These are phyloP conservation scores for Cordyceps pruinosa DNA, from an alignment of 2,329 filamentous ascomycete genomes.

Conservation along the genomic window DNA sequence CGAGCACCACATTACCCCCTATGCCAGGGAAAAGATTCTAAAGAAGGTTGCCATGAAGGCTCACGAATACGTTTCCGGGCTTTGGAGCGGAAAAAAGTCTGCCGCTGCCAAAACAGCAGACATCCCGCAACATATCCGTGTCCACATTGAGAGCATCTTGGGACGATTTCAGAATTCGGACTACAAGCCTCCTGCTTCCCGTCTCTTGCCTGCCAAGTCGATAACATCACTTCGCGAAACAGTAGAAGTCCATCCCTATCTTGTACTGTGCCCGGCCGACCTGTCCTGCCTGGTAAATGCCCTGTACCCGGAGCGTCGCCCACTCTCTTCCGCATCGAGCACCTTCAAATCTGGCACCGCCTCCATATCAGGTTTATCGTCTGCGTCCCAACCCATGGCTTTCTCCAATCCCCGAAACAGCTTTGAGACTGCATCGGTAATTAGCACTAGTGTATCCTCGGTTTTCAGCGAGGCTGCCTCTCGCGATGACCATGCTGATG, in stretches of 20 bases:
- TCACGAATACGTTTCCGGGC: conserved; percentile 71
- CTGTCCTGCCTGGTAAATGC: conserved; percentile 74
- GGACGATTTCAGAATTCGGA: conserved; percentile 52
- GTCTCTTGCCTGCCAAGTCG: conserved; percentile 63
- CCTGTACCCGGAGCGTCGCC: conserved; percentile 69
- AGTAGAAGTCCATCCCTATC: conserved; percentile 70
- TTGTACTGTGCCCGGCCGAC: conserved; percentile 74
- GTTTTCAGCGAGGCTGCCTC: conserved; percentile 64
- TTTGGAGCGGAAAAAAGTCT: conserved; percentile 61
- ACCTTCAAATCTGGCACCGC: conserved; percentile 60
- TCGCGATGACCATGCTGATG: conserved; percentile 55
- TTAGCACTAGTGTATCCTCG: conserved; percentile 67
- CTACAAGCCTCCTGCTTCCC: conserved; percentile 42
- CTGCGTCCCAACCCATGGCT: conserved; percentile 60
- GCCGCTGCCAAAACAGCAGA: conserved; percentile 40
- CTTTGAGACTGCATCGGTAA: conserved; percentile 61
- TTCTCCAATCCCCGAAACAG: conserved; percentile 50
- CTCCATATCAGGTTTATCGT: conserved; percentile 62
- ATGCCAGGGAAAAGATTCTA: conserved; percentile 74
- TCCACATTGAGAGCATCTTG: conserved; percentile 66
- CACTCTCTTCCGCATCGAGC: conserved; percentile 54
- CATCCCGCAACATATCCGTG: conserved; percentile 55
- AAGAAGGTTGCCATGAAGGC: conserved; percentile 75
- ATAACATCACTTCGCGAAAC: conserved; percentile 68
- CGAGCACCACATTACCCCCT: conserved; percentile 87